Conservation (phyloP, 1,284 basidiomycete genomes). For the Cutaneotrichosporon curvatum region DNA sequence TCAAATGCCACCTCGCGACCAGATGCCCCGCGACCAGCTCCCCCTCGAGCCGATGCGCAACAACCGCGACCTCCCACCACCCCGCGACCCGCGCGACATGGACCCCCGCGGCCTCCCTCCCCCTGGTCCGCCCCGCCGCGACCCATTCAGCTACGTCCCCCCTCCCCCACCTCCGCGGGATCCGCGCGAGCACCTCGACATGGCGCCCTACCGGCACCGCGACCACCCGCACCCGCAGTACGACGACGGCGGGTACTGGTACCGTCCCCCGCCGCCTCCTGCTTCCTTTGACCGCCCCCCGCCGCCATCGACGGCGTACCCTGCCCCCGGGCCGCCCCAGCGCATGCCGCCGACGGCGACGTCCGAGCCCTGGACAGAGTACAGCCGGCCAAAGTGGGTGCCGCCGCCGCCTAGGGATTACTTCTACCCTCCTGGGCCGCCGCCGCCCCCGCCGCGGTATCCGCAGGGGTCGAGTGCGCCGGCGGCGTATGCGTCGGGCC, state of each 20-base stretch:
- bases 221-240: neutral
- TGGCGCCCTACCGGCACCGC: no score
- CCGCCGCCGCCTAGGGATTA: no score
- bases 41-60: neutral
- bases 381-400: no score
- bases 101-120: constrained; percentile 1
- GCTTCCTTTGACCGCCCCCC: constrained; percentile 1
- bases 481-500: neutral
- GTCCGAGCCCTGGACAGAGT: no score
- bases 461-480: neutral
- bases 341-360: constrained; percentile 2
- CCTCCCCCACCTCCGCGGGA: neutral
- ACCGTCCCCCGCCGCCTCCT: no score
- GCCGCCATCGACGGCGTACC: neutral
- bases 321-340: neutral
- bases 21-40: neutral
- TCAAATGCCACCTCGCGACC: neutral
- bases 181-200: neutral
- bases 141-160: neutral
- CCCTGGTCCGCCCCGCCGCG: neutral
- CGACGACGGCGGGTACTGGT: constrained; percentile 1
- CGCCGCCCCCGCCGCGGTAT: neutral
- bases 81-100: constrained; percentile 2
- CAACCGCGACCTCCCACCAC: neutral
- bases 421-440: neutral